These are phyloP conservation scores for Solanum clarkiae DNA, from an alignment of 257 asterid species.

Conservation along the genomic window DNA sequence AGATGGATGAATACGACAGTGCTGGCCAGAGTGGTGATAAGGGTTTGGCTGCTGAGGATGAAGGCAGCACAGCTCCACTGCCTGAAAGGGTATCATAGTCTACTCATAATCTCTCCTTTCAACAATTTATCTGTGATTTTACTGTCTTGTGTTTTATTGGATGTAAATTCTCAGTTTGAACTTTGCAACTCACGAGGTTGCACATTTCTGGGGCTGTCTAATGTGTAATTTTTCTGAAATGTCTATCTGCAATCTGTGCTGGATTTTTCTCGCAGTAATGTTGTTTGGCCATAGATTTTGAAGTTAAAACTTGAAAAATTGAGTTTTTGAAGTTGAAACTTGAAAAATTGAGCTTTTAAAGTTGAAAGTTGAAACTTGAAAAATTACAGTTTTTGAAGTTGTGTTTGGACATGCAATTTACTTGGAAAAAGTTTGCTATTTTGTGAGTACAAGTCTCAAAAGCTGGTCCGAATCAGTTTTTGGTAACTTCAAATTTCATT, in stretches of 20 bases:
- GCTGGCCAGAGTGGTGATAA: constrained; percentile 33
- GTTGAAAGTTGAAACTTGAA: not conserved
- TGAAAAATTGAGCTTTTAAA: not conserved
- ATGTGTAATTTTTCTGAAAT: not conserved
- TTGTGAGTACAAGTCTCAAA: too few relatives aligned
- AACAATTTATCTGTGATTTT: not conserved
- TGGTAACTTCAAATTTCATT: not conserved
- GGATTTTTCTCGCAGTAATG: not conserved
- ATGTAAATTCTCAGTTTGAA: not conserved
- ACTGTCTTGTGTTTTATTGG: not conserved
- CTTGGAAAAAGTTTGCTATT: too few relatives aligned
- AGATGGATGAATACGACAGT: constrained; percentile 27
- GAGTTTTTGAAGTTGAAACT: not conserved
- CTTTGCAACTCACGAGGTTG: not conserved
- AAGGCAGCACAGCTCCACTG: constrained; percentile 69
- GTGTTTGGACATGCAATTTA: too few relatives aligned
- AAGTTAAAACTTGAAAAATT: not conserved
- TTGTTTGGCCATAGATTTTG: not conserved
- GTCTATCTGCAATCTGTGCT: not conserved
- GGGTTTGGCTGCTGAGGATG: constrained; percentile 55
- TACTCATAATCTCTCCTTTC: not conserved
- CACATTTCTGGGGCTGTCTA: not conserved
- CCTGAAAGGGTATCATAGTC: constrained; percentile 56
- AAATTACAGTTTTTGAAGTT: not conserved
- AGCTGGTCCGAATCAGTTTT: not conserved